These are phyloP conservation scores for Coemansia sp. DNA, from an alignment of 371 early-diverging fungal genomes.

Conservation along the genomic window DNA sequence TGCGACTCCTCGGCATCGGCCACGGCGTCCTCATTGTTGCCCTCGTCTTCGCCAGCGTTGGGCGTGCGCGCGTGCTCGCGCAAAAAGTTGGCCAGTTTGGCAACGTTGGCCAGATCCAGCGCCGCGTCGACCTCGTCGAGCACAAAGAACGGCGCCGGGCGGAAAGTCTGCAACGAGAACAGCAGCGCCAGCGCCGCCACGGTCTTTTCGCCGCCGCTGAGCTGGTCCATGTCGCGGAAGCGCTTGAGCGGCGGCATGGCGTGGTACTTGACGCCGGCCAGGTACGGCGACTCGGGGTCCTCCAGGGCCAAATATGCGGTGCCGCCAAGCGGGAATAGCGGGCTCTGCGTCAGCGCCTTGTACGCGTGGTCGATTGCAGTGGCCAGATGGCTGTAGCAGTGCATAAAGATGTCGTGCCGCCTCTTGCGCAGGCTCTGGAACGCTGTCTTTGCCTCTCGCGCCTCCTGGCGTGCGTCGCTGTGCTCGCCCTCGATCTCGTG, in stretches of 20 bases:
- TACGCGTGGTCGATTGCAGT: slow-evolving; percentile 92
- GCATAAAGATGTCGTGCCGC: slow-evolving; percentile 79
- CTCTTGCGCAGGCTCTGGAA: slow-evolving; percentile 79
- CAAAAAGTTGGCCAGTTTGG: slow-evolving; percentile 89
- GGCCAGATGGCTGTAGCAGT: slow-evolving; percentile 90
- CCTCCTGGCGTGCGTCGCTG: slow-evolving; percentile 71
- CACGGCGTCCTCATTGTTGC: slow-evolving; percentile 1
- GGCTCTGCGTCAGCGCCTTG: slow-evolving; percentile 86
- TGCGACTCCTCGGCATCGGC: slow-evolving; percentile 21
- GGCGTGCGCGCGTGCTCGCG: slow-evolving; percentile 53
- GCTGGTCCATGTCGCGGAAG: slow-evolving; percentile 98
- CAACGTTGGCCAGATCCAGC: slow-evolving; percentile 96
- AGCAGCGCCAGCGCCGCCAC: slow-evolving; percentile 97
- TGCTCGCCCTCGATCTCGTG: slow-evolving; percentile 80
- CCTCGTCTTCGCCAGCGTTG: slow-evolving; percentile 16
- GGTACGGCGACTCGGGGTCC: slow-evolving; percentile 94
- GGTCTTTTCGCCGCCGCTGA: slow-evolving; percentile 99
- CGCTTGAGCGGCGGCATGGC: slow-evolving; percentile 99
- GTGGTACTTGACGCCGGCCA: slow-evolving; percentile 94
- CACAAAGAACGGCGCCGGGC: slow-evolving; percentile 98
- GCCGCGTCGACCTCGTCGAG: slow-evolving; percentile 99
- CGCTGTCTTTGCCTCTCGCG: slow-evolving; percentile 68
- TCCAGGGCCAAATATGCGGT: slow-evolving; percentile 95
- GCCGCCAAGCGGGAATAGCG: slow-evolving; percentile 85
- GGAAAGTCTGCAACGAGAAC: slow-evolving; percentile 95